These are phyloP conservation scores for Boletales sp. DNA, from an alignment of 768 basidiomycete genomes.

Conservation along the genomic window DNA sequence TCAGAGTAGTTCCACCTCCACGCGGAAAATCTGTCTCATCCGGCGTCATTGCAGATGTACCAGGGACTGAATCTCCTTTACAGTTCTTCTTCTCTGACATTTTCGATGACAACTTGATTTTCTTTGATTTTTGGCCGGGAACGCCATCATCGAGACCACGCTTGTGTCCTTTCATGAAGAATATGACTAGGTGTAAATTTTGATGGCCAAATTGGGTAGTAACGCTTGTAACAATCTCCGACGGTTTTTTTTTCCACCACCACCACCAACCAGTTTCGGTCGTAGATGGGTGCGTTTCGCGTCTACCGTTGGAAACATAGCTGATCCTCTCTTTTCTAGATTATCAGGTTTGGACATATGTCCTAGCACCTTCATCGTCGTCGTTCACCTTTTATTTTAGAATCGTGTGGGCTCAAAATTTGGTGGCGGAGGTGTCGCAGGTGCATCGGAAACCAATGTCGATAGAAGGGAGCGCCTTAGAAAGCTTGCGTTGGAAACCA, in stretches of 20 bases:
- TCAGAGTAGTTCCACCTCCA: conserved; percentile 87
- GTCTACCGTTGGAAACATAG: background rate
- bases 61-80: conserved; percentile 27
- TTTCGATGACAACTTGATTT: conserved; percentile 44
- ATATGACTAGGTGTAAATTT: conserved; percentile 11
- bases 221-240: background rate
- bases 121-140: conserved; percentile 54
- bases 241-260: background rate
- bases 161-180: conserved; percentile 50
- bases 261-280: background rate
- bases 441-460: conserved; percentile 91
- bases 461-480: conserved; percentile 92
- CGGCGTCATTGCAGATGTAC: conserved; percentile 38
- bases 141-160: conserved; percentile 55
- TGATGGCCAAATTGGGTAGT: conserved; percentile 16
- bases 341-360: conserved; percentile 54
- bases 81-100: conserved; percentile 22
- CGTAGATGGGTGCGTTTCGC: conserved; percentile 30
- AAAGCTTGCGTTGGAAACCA: conserved; percentile 95
- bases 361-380: background rate
- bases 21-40: conserved; percentile 94
- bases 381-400: conserved; percentile 36
- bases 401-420: conserved; percentile 96
- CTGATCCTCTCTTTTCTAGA: conserved; percentile 38
- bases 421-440: conserved; percentile 93